These are phyloP conservation scores for Pezizomycotina sp. DNA, from an alignment of 2,329 filamentous ascomycete genomes.

Conservation along the genomic window DNA sequence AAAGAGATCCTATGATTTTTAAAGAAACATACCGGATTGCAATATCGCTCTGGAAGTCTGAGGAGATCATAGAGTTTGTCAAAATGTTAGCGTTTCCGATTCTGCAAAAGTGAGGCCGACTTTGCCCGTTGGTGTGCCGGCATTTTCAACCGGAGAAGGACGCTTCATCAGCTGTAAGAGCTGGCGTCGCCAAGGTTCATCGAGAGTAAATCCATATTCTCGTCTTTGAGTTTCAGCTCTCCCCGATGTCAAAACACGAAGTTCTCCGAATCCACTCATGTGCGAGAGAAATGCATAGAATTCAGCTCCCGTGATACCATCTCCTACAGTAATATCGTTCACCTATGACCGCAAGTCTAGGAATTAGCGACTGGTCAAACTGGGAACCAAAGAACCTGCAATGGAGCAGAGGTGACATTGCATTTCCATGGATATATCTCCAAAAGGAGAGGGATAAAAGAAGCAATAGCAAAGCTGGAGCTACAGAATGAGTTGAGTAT, in stretches of 20 bases:
- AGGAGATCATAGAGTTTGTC: conserved; percentile 69
- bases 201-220: conserved; percentile 22
- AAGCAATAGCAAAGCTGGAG: not conserved
- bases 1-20: conserved; percentile 8
- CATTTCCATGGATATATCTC: no score
- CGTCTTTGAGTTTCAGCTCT: conserved; percentile 22
- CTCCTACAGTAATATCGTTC: no score
- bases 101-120: conserved; percentile 40
- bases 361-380: no score
- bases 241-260: conserved; percentile 21
- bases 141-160: not conserved
- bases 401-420: no score
- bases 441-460: not conserved
- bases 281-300: conserved; percentile 5
- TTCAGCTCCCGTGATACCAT: no score
- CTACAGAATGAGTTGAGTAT: not conserved
- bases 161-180: conserved; percentile 7
- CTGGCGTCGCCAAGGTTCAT: conserved; percentile 15
- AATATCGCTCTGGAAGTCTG: conserved; percentile 51
- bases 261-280: conserved; percentile 17
- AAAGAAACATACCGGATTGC: conserved; percentile 41
- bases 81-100: conserved; percentile 67
- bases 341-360: no score
- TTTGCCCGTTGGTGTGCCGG: conserved; percentile 5
- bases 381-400: no score